phyloP scores from a whole-genome alignment of 192 early-diverging fungal species.

The Coemansia sp. region DNA sequence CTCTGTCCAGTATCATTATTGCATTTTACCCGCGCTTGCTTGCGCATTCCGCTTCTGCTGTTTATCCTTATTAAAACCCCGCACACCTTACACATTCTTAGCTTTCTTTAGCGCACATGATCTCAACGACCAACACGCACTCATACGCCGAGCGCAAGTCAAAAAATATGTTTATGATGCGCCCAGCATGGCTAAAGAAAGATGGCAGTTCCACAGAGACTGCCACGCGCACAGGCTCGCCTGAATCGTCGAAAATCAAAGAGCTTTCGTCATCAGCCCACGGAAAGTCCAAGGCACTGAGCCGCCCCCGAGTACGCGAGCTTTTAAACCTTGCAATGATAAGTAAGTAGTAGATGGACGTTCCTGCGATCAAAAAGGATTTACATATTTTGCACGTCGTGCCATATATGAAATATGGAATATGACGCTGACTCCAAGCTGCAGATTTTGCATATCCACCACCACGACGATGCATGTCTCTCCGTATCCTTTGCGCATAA shows the following conservation, averaged over 20 bases:
- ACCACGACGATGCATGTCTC: too few species aligned
- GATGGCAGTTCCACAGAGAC: slow-evolving; percentile 13
- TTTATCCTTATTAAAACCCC: background rate
- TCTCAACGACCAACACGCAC: slow-evolving; percentile 36
- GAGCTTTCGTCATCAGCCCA: slow-evolving; percentile 30
- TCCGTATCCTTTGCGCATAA: too few species aligned
- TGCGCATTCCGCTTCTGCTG: background rate
- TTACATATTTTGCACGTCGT: slow-evolving; percentile 1
- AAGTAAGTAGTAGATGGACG: slow-evolving; percentile 45
- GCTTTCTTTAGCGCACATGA: slow-evolving; percentile 21
- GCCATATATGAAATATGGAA: background rate
- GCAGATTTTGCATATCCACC: too few species aligned
- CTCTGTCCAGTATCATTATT: background rate
- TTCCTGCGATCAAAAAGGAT: background rate
- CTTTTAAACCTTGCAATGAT: slow-evolving; percentile 48
- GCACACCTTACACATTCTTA: background rate
- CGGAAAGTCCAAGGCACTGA: slow-evolving; percentile 44
- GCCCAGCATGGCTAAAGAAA: slow-evolving; percentile 46
- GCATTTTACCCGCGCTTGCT: background rate
- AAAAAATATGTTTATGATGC: slow-evolving; percentile 50
- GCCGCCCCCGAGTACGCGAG: slow-evolving; percentile 45
- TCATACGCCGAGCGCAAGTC: slow-evolving; percentile 48
- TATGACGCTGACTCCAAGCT: background rate
- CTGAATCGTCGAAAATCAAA: slow-evolving; percentile 36
- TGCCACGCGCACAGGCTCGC: slow-evolving; percentile 18